Evolutionary conservation across 345 rosid genomes (phyloP).

Genomic region (Gossypium sturtianum): DNA sequence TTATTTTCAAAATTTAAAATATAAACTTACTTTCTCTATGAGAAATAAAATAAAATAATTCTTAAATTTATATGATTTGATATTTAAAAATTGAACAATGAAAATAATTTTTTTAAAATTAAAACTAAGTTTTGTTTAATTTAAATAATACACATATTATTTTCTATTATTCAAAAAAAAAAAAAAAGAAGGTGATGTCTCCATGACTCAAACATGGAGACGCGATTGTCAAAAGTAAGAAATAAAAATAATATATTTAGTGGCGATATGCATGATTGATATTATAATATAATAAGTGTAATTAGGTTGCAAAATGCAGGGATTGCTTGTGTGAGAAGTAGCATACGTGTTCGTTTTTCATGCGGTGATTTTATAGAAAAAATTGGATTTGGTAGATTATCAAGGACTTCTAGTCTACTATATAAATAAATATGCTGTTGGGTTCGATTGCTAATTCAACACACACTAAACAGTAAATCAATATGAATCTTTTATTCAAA

Average conservation of each 20-base stretch:
- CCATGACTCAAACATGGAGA: neutral
- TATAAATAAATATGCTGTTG: neutral
- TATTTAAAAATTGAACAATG: too few relatives aligned
- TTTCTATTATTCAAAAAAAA: too few relatives aligned
- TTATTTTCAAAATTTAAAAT: too few relatives aligned
- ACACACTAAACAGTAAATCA: neutral
- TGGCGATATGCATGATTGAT: neutral
- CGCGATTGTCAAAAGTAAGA: neutral
- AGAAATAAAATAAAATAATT: too few relatives aligned
- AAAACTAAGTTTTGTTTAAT: too few relatives aligned
- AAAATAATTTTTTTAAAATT: too few relatives aligned
- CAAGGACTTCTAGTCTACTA: neutral
- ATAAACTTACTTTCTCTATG: too few relatives aligned
- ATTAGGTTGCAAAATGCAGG: neutral
- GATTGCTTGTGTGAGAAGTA: neutral
- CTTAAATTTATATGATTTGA: too few relatives aligned
- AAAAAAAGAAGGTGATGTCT: neutral
- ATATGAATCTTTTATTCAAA: too few relatives aligned
- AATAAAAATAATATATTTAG: neutral
- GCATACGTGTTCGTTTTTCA: constrained; percentile 15
- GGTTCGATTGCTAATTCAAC: constrained; percentile 4
- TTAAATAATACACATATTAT: too few relatives aligned
- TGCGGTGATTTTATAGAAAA: neutral
- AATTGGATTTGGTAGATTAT: constrained; percentile 1
- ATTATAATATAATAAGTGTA: neutral